Evolutionary conservation across 2,329 filamentous ascomycete species (phyloP), one percentile per base, ranked within the genome.

Genomic region (Hypomyces rosellus): DNA sequence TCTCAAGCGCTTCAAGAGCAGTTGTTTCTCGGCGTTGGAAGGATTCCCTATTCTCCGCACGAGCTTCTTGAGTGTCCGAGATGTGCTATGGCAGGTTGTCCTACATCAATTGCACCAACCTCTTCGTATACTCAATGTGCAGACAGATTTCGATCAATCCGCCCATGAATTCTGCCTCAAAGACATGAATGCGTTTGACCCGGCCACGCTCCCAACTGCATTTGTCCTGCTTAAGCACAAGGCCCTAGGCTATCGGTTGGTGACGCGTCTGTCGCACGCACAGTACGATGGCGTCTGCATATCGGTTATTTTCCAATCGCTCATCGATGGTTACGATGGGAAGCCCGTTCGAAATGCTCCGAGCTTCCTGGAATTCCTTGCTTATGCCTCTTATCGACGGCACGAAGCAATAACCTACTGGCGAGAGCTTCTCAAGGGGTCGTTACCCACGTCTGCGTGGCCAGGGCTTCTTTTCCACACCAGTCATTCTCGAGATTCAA

Each of bases 241-340:
- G 20, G 5, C 20, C 20, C 20, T 20, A 20, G 20, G 20, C 20
- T 20, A 20, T 20, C 20, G 20, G 20, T 20, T 20, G 20, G 20
- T 20, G 20, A 20, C 5, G 20, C 20, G 59, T 18, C 12, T 77
- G 11, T 77, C 74, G 0, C 74, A 76, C 52, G 73, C 73, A 1
- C 73, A 75, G 20, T 20, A 20, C 20, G 20, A 20, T 20, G 20
- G 20, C 20, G 20, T 20, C 20, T 20, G 20, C 20, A 20, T 20
- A 20, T 5, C 20, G 20, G 20, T 20, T 5, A 20, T 20, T 20
- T 20, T 20, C 20, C 20, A 20, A 20, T 20, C 20, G 20, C 20
- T 20, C 20, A 20, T 20, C 20, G 20, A 20, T 20, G 20, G 20
- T 20, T 20, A 20, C 20, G 20, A 20, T 5, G 20, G 20, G 20